Base-by-base conservation (phyloP, 176 grass and related monocot species). In the Miscanthus lutarioriparius region DNA sequence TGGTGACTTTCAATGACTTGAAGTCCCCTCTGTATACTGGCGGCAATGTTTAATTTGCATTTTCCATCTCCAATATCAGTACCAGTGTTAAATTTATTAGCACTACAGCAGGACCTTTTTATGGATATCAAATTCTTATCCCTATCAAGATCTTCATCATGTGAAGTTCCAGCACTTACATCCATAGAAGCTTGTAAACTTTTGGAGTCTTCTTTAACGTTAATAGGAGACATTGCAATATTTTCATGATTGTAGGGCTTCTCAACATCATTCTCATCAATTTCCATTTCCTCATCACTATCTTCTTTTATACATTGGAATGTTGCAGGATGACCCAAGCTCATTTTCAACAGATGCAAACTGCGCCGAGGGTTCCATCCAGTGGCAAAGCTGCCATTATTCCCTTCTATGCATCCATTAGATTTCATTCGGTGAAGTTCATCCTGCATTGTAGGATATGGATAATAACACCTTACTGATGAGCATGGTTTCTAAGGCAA, bases 231-330 rank as follows among this genome's bases (percentile, higher is more conserved):
- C 70, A 67, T 83, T 82, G 36, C 63, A 48, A 74, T 65, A 47
- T 48, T 78, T 72, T 80, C 85, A 72, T 81, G 83, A 83, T 74
- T 72, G 33, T 17, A 74, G 61, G 89, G 93, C 75, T 84, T 94
- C 88, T 99, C 96, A 67, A 91, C 86, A 78, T 94, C 96, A 83
- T 89, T 92, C 72, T 99, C 96, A 87, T 94, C 96, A 77, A 99
- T 96, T 82, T 99, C 96, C 96, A 99, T 99, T 85, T 99, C 96
- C 44, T 94, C 96, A 35, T 99, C 93, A 32, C 77, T 94, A 35
- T 99, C 96, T 85, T 99, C 96, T 85, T 94, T 95, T 79, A 96
- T 86, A 73, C 81, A 65, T 33, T 91, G 87, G 64, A 99, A 91
- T 70, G 86, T 82, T 70, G 85, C 81, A 74, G 93, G 80, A 81